Base-by-base conservation (phyloP, 345 rosid genomes). In the Salix purpurea region DNA sequence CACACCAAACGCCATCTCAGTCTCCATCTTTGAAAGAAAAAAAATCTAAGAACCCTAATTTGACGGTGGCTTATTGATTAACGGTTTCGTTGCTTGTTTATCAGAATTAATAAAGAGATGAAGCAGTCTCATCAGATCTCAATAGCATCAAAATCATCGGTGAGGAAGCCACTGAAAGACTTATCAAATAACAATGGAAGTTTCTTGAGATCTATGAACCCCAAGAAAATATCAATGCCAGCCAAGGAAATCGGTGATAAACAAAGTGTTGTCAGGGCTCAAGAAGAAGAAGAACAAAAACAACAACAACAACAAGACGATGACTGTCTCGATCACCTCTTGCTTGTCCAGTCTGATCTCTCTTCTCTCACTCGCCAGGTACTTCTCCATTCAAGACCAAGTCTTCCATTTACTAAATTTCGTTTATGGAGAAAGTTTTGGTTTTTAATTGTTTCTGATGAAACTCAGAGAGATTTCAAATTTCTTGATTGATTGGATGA, bases 341-440 rank as follows among this genome's bases (percentile, higher is more conserved):
- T 86, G 74, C 88, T 88, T 70, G 87, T 89, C 19, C 98, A 88
- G 36, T 90, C 97, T 73, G 89, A 90, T 81, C 81, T 90, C n/a
- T 83, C 90, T 30, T 78, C 87, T 80, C 58, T 90, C 76, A 77
- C 85, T 50, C 88, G 79, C 34, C 91, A 89, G 94, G 99, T 93
- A 73, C 14, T 13, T 37, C 19, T 67, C 69, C 19, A 54, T 7
- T 10, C 9, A 7, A 32, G 2, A 65, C 5, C 15, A 3, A 56
- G 3, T 28, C 66, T 36, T n/a, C 23, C 32, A 18, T 3, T 71
- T 11, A 42, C 36, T 36, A 54, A 34, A 69, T 42, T 68, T 0
- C 23, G 28, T 42, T 13, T 60, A 5, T 42, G 15, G 34, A 65
- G 44, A 40, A 40, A 40, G 6, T 39, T 65, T 18, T 36, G 58